These are phyloP conservation scores for Paraphaeosphaeria sporulosa DNA, from an alignment of 2,329 filamentous ascomycete genomes.

Conservation along the genomic window DNA sequence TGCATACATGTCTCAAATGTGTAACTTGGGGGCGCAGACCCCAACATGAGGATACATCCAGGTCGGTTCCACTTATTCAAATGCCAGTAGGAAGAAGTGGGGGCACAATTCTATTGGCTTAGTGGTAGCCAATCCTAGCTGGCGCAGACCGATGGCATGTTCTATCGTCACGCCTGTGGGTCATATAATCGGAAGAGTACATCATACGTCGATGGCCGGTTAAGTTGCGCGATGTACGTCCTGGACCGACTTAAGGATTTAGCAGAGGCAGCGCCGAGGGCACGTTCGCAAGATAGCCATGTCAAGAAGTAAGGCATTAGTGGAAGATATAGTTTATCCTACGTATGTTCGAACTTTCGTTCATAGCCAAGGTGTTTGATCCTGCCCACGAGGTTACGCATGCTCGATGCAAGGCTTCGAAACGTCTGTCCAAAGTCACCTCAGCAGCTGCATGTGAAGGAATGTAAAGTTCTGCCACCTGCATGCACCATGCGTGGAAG, in stretches of 20 bases:
- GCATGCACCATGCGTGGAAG: background rate
- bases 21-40: conserved; percentile 4
- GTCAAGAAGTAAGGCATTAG: background rate
- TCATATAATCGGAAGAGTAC: too few relatives aligned
- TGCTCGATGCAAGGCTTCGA: background rate
- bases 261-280: too few relatives aligned
- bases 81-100: too few relatives aligned
- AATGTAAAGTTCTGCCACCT: background rate
- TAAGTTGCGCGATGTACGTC: too few relatives aligned
- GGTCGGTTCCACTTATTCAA: too few relatives aligned
- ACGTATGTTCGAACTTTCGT: background rate
- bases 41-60: background rate
- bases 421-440: background rate
- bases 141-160: too few relatives aligned
- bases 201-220: too few relatives aligned
- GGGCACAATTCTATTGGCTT: too few relatives aligned
- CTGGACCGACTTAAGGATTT: too few relatives aligned
- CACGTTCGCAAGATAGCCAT: background rate
- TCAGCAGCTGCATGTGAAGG: background rate
- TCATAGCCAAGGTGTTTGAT: background rate
- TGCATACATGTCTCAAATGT: conserved; percentile 12
- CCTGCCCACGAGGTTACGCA: background rate
- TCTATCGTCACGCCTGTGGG: too few relatives aligned
- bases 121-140: too few relatives aligned
- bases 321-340: background rate